These are phyloP conservation scores for Paradendryphiella salina DNA, from an alignment of 2,329 filamentous ascomycete species.

Conservation along the genomic window DNA sequence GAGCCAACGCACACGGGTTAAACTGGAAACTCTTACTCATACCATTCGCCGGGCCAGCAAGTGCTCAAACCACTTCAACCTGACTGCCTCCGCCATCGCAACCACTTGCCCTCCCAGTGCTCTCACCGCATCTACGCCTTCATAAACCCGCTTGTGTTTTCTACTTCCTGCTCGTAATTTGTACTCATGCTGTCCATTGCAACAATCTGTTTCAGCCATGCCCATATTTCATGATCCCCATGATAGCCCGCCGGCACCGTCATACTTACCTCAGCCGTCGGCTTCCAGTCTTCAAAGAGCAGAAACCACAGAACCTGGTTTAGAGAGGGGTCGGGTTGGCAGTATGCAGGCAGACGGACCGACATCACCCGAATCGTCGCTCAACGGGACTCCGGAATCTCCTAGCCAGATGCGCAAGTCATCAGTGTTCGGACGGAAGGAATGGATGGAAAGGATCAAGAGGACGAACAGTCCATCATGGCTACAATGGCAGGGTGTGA, in stretches of 20 bases:
- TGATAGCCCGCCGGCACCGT: slow-evolving; percentile 31
- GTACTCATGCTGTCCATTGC: slow-evolving; percentile 33
- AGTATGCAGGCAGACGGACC: slow-evolving; percentile 11
- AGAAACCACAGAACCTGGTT: slow-evolving; percentile 14
- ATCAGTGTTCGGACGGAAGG: slow-evolving; percentile 63
- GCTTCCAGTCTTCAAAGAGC: slow-evolving; percentile 21
- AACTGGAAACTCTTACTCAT: slow-evolving; percentile 36
- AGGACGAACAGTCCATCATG: slow-evolving; percentile 74
- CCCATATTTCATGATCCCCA: slow-evolving; percentile 48
- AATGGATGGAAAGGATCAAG: slow-evolving; percentile 84
- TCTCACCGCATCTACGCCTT: slow-evolving; percentile 15
- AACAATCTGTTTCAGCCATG: slow-evolving; percentile 33
- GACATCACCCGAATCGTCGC: not conserved
- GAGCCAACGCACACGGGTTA: slow-evolving; percentile 41
- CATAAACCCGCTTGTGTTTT: slow-evolving; percentile 15
- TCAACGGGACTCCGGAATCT: slow-evolving; percentile 17
- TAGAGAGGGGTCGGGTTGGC: slow-evolving; percentile 13
- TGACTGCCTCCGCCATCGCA: slow-evolving; percentile 30
- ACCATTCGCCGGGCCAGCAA: slow-evolving; percentile 36
- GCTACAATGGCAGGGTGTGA: slow-evolving; percentile 62
- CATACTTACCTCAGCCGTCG: slow-evolving; percentile 22
- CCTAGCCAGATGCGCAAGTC: slow-evolving; percentile 32
- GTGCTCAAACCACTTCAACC: slow-evolving; percentile 39
- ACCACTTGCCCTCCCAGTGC: slow-evolving; percentile 28
- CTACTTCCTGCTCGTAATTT: slow-evolving; percentile 6